Base-by-base conservation (phyloP, 208 protist species). In the Acanthamoeba lenticulata region DNA sequence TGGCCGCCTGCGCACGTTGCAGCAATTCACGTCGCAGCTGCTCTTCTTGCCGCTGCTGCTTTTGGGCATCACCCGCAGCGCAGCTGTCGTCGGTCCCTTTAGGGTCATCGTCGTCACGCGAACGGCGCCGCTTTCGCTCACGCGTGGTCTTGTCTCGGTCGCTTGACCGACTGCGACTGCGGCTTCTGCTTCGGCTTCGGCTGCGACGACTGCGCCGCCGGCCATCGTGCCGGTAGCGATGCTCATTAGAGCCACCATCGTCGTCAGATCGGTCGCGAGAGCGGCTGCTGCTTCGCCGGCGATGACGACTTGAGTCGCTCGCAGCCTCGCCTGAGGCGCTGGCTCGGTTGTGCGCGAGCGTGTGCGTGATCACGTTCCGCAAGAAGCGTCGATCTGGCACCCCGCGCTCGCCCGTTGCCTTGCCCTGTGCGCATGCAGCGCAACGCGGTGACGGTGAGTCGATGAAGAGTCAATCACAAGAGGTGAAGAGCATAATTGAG, bases 341-440 rank as follows among this genome's bases (percentile, higher is more conserved):
- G 2, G 72, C 72, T 29, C 72, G 72, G 72, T 81, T 81, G 72
- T 81, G 72, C 11, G 72, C 72, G 27, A 81, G 72, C 32, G 72
- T 81, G 72, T 81, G 72, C 11, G 72, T 27, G 40, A 81, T 81
- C 1, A 81, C 72, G n/a, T 81, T 81, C 2, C 72, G 32, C 72
- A 81, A 38, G 72, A 81, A 81, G 1, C 40, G 72, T 6, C 72
- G 32, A n/a, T 81, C 72, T 13, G 72, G 72, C 40, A 81, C 72
- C 24, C 72, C 72, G 24, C 72, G 72, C 72, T 81, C 72, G 1
- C 72, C 72, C 1, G 72, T 27, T 27, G 32, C 40, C 42, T 49
- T 81, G 1, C 40, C 40, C 72, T 81, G n/a, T n/a, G n/a, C n/a
- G n/a, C n/a, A n/a, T n/a, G 21, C 52, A 11, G 21, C 52, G 52